Base-by-base conservation (phyloP, 1,284 basidiomycete species). In the Ganoderma leucocontextum region DNA sequence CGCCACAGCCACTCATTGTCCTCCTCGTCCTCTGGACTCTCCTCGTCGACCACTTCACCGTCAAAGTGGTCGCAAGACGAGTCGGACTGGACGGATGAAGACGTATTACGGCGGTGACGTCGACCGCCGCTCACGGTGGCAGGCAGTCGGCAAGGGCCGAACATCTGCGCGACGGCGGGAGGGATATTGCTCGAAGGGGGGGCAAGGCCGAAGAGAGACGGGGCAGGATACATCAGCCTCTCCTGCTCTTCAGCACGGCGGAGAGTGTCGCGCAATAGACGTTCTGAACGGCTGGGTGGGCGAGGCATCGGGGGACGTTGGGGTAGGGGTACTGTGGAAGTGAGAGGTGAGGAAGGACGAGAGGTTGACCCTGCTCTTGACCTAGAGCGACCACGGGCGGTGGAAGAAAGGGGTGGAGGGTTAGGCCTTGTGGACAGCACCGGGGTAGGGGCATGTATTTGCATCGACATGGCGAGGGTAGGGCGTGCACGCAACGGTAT, bases 181-280 rank as follows among this genome's bases (percentile, higher is more conserved):
- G 72, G 65, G 36, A 71, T n/a, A 63, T 66, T 66, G n/a, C 35
- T 47, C 13, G 52, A 13, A 25, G 70, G 55, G 49, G 58, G 67
- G 68, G 58, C 70, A 57, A 64, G 60, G 29, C 68, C 72, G 62
- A 68, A 75, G 63, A 71, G 67, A 55, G 65, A 70, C 49, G 72
- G 70, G 42, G 69, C 62, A 52, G 72, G 72, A 63, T 65, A 70
- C 60, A 69, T 60, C 62, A 76, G 60, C 62, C 80, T 74, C 29
- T 80, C 79, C 41, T 78, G 78, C 60, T 80, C 81, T 63, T 86
- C 83, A 70, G 87, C 88, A 63, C 82, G 83, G 66, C 86, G 80
- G 49, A 91, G 84, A 1, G 89, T 84, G 64, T 88, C 84, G 62
- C 89, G 82, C 47, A 90, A 82, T 44, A 90, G 83, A 22, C 84